Base-by-base conservation (phyloP, 2,329 filamentous ascomycete genomes). In the Coniella lustricola region DNA sequence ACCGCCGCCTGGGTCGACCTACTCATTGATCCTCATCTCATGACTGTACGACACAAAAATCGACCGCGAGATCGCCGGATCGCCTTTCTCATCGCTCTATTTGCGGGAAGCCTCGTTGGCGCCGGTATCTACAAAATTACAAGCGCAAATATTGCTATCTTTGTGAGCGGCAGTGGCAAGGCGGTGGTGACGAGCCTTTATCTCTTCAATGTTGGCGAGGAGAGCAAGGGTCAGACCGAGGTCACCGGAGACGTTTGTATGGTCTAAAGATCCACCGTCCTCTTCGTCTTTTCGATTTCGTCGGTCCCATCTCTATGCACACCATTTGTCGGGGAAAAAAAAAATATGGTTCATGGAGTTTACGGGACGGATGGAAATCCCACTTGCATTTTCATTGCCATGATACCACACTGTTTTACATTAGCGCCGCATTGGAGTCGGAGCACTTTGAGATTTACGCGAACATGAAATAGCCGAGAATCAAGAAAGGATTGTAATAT, bases 1-100 rank as follows among this genome's bases (percentile, higher is more conserved):
- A 83, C 79, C 4, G 77, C 79, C 0, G 79, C 79, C 1, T 82
- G 76, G 71, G 67, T 83, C 1, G 79, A 83, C 56, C 58, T 82
- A 47, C 60, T 80, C 44, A 75, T 81, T 46, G 79, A 83, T 58
- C 67, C 68, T 25, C 64, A 65, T 5, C 62, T 82, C 42, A 69
- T 78, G 16, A 61, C 59, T 4, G 8, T 61, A 18, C 45, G 32
- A n/a, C 20, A 40, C 8, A 56, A 34, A 20, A 82, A 82, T 56
- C 64, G 73, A 14, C 64, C 71, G 2, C 62, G 77, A 14, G 77
- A 73, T 32, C 64, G 77, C 4, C 63, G 77, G 3, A 60, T 72
- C 3, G 61, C 68, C 33, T 82, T 82, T 52, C 60, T 82, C 37
- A 16, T 66, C 0, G 60, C 69, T 3, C 59, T 82, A 29, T 60